Percentiles rank a stretch among this genome's conserved stretches.
Conservation (phyloP, 805 yeast species). For the Zygosaccharomyces siamensis region DNA sequence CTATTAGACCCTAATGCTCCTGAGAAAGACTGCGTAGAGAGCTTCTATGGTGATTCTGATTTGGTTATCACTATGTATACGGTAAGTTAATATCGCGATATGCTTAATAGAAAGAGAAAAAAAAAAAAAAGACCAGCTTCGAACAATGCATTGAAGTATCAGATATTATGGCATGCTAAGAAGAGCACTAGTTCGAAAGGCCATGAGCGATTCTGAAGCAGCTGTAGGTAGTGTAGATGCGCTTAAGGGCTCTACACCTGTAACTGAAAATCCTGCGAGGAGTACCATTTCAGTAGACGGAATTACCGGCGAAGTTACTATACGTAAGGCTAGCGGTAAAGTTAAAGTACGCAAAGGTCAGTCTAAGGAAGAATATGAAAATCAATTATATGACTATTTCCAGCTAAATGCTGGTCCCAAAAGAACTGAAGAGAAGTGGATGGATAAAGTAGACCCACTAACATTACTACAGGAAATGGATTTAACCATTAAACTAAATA, state of each 20-base stretch:
- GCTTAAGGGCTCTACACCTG: not conserved
- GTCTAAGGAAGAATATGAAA: conserved; percentile 53
- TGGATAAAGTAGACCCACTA: conserved; percentile 13
- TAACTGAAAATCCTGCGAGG: conserved; percentile 10
- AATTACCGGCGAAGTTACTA: conserved; percentile 40
- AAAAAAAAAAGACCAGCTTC: conserved; percentile 1
- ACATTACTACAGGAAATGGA: conserved; percentile 6
- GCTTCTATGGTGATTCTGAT: conserved; percentile 43
- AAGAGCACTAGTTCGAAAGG: not conserved
- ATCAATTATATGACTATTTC: conserved; percentile 49
- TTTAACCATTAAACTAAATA: conserved; percentile 45
- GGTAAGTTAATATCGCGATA: not conserved
- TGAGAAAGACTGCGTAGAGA: conserved; percentile 67
- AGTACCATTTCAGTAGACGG: conserved; percentile 28
- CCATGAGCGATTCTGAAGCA: not conserved
- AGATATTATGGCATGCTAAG: not conserved
- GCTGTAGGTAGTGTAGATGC: not conserved
- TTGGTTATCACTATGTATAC: conserved; percentile 6
- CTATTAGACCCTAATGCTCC: conserved; percentile 66
- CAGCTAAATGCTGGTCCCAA: conserved; percentile 49
- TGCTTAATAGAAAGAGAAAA: not conserved
- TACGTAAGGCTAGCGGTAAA: conserved; percentile 44
- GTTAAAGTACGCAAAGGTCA: conserved; percentile 62
- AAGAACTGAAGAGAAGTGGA: conserved; percentile 40
- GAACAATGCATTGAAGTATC: not conserved